Evolutionary conservation across 495 filamentous ascomycete genomes (phyloP).

Genomic region (Tuber magnatum): DNA sequence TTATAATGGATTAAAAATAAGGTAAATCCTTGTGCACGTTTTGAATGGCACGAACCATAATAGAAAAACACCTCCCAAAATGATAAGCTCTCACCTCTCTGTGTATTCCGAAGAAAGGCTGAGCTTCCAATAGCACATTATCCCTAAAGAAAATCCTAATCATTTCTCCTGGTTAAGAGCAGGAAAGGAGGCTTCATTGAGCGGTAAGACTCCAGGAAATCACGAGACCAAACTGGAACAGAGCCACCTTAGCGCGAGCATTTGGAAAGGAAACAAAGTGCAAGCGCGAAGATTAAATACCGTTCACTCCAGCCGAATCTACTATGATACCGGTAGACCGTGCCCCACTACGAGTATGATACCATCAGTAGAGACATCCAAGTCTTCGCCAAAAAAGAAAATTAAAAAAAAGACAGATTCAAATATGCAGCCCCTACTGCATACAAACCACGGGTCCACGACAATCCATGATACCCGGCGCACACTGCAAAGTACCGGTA

Average conservation of each 20-base stretch:
- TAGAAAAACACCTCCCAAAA: no score
- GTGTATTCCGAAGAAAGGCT: no score
- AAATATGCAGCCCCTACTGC: neutral
- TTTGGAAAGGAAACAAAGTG: neutral
- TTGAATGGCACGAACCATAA: no score
- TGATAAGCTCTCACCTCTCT: no score
- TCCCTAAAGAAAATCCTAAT: no score
- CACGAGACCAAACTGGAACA: neutral
- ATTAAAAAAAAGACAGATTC: neutral
- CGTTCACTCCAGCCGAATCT: neutral
- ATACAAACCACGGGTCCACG: neutral
- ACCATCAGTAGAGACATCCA: neutral
- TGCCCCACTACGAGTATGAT: no score
- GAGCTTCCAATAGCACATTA: no score
- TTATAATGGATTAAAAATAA: no score
- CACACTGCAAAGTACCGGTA: no score
- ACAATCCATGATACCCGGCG: neutral
- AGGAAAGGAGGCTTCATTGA: no score
- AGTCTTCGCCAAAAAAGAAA: neutral
- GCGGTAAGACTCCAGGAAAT: neutral
- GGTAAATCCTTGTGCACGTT: no score
- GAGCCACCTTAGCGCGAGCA: neutral
- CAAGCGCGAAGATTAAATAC: neutral
- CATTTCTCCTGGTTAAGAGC: no score
- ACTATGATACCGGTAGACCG: neutral